Percentiles rank a stretch among this genome's conserved stretches.
Conservation (phyloP, 2,329 filamentous ascomycete genomes). For the Penicillium sp. region DNA sequence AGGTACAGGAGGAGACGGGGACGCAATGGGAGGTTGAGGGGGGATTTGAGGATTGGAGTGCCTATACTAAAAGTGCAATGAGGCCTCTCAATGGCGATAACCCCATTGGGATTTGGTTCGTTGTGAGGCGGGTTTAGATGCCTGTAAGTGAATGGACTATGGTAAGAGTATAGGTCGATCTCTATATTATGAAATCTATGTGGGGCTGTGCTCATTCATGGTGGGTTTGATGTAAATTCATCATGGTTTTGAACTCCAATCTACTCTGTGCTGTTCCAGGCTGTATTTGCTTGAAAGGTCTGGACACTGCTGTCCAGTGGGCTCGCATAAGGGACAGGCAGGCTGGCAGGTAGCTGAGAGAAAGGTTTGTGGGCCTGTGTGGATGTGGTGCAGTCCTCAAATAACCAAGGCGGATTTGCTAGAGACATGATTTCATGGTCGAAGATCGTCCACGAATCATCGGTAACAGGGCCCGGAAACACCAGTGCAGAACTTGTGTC, state of each 20-base stretch:
- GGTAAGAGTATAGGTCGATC: background rate
- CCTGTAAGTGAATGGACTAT: background rate
- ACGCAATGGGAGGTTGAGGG: conserved; percentile 50
- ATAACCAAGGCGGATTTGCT: conserved; percentile 30
- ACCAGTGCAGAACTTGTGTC: conserved; percentile 20
- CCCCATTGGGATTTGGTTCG: conserved; percentile 18
- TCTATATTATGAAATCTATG: background rate
- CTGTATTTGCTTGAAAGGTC: background rate
- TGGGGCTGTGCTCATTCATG: background rate
- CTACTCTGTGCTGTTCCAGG: background rate
- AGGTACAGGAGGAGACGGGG: conserved; percentile 51
- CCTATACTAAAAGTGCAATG: conserved; percentile 3
- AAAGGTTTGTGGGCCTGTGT: conserved; percentile 5
- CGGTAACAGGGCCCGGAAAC: conserved; percentile 19
- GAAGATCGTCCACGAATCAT: conserved; percentile 32
- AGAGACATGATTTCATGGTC: conserved; percentile 32
- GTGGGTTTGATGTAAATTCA: no score
- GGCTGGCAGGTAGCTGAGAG: background rate
- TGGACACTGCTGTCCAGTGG: background rate
- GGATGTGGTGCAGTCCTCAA: conserved; percentile 14
- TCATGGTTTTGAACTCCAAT: background rate
- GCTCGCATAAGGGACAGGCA: background rate
- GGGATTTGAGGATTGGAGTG: conserved; percentile 17
- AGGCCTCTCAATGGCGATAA: conserved; percentile 11
- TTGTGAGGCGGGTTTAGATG: conserved; percentile 13